phyloP scores from a whole-genome alignment of 2,329 filamentous ascomycete species.

The Colletotrichum sp. region DNA sequence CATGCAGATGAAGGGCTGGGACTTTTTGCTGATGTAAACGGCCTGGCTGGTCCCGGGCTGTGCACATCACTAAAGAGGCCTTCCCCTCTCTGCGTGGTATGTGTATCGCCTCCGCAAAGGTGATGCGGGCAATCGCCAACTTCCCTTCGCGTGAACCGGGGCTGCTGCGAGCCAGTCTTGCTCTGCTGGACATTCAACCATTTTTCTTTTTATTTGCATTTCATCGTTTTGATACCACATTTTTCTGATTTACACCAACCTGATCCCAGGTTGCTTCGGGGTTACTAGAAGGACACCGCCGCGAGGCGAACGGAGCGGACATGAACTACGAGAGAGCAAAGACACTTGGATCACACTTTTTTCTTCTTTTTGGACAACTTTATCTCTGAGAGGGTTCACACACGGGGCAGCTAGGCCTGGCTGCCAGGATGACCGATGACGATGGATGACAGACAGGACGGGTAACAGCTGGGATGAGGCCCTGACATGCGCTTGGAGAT shows the following conservation, averaged over 20 bases:
- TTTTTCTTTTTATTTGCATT: slow-evolving; percentile 24
- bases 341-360: slow-evolving; percentile 22
- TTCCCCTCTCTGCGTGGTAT: slow-evolving; percentile 23
- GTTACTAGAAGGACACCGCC: slow-evolving; percentile 30
- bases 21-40: slow-evolving; percentile 82
- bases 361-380: slow-evolving; percentile 1
- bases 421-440: slow-evolving; percentile 22
- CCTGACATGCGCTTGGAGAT: slow-evolving; percentile 8
- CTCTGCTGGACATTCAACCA: background rate
- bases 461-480: slow-evolving; percentile 24
- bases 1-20: slow-evolving; percentile 91
- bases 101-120: slow-evolving; percentile 30
- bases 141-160: slow-evolving; percentile 13
- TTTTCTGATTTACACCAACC: slow-evolving; percentile 29
- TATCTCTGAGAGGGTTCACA: background rate
- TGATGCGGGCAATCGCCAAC: slow-evolving; percentile 42
- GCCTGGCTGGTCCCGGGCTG: slow-evolving; percentile 17
- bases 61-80: background rate
- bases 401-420: slow-evolving; percentile 19
- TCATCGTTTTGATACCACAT: slow-evolving; percentile 26
- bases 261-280: slow-evolving; percentile 9
- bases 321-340: slow-evolving; percentile 22
- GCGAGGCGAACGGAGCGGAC: slow-evolving; percentile 39
- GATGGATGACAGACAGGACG: slow-evolving; percentile 20
- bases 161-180: slow-evolving; percentile 11